Evolutionary conservation across 192 early-diverging fungal species (phyloP), one percentile per base, ranked within the genome.

Genomic region (Coemansia sp.): DNA sequence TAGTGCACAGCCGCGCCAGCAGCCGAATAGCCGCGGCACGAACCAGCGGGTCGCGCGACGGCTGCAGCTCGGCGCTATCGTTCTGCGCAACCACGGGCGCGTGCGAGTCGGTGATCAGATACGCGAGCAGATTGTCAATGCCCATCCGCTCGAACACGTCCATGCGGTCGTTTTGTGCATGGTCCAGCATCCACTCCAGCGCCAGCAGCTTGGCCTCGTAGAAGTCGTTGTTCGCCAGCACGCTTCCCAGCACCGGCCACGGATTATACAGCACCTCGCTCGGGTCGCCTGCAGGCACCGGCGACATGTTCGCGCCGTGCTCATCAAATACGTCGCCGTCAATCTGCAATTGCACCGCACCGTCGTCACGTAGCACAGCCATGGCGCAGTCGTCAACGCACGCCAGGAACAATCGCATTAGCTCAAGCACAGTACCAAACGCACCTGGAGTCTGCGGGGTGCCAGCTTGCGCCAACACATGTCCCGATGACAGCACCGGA

Each of bases 131-230:
- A 2, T 30, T 40, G 34, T 53, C 54, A 2, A 77, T 55, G 27
- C 62, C 60, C 4, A 70, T 39, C 22, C 58, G 67, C 3, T 54
- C 52, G 46, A 71, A 62, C 12, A 71, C 47, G 4, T 60, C 51
- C 63, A 71, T 67, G 19, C 55, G 45, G 28, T 54, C 64, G 26
- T 41, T 22, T 7, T 39, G 44, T 4, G 60, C 53, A 2, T 77
- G 67, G 27, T 66, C 68, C 8, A 50, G 48, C 59, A 77, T 50
- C 74, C 74, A 77, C 22, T 67, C 60, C 9, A 77, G 59, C 11
- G 58, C 62, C 11, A 35, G 35, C 17, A 77, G 47, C 55, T 71
- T 70, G 31, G 58, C 41, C 53, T 77, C 74, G 41, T 77, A 77
- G 35, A 66, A 77, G 30, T 8, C 55, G 29, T 62, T 52, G 68